phyloP scores from a whole-genome alignment of 805 yeast genomes.

The Starmerella vitae region DNA sequence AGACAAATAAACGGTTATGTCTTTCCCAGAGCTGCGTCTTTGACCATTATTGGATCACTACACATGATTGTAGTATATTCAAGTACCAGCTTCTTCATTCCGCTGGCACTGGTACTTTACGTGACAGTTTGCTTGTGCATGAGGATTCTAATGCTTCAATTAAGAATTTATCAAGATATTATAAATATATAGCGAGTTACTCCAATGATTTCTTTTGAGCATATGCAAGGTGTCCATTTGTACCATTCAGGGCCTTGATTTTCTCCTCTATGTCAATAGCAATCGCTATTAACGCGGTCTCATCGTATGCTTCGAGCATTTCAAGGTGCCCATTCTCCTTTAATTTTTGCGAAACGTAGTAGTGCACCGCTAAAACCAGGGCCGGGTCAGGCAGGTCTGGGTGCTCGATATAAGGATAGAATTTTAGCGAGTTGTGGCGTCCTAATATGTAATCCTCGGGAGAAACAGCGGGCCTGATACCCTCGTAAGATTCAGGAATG shows the following conservation, averaged over 20 bases:
- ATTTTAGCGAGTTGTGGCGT: conserved; percentile 2
- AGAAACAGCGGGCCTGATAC: conserved; percentile 4
- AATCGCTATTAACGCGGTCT: conserved; percentile 13
- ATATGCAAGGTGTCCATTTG: conserved; percentile 13
- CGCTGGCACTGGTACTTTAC: too few species aligned
- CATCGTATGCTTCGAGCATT: conserved; percentile 10
- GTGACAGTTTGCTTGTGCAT: too few species aligned
- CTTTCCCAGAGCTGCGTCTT: too few species aligned
- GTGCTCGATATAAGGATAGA: conserved; percentile 15
- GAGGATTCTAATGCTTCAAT: too few species aligned
- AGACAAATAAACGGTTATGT: too few species aligned
- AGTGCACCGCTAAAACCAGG: conserved; percentile 13
- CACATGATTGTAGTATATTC: too few species aligned
- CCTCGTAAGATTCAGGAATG: background rate
- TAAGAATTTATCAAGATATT: too few species aligned
- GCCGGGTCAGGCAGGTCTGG: conserved; percentile 13
- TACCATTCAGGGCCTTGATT: conserved; percentile 11
- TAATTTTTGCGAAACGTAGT: conserved; percentile 9
- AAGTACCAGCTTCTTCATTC: too few species aligned
- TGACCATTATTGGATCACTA: too few species aligned
- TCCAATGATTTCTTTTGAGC: conserved; percentile 8
- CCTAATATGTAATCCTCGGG: conserved; percentile 16
- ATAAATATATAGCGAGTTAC: too few species aligned
- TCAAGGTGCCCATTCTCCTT: background rate
- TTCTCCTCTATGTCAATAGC: conserved; percentile 17